phyloP scores from a whole-genome alignment of 163 green algal species.

The Prototheca wickerhamii region DNA sequence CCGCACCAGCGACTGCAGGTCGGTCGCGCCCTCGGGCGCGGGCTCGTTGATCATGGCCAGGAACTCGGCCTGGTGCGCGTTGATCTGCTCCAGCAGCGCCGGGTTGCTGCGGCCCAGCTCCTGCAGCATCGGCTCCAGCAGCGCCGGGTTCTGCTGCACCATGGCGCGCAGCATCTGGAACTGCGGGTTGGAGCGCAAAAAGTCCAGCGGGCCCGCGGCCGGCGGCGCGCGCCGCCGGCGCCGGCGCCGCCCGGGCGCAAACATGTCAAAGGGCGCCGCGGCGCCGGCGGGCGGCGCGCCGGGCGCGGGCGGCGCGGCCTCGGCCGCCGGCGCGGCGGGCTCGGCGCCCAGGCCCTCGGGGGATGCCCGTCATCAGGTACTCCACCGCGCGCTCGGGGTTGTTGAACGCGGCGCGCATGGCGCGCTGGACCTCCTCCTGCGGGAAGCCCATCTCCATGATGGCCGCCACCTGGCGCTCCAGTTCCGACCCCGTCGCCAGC shows the following conservation, averaged over 20 bases:
- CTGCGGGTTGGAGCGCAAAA: slow-evolving; percentile 73
- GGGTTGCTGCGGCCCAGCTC: slow-evolving; percentile 86
- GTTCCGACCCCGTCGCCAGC: slow-evolving; percentile 32
- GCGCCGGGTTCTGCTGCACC: slow-evolving; percentile 82
- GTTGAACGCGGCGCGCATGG: slow-evolving; percentile 96
- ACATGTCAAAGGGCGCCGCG: slow-evolving; percentile 86
- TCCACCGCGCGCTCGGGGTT: slow-evolving; percentile 97
- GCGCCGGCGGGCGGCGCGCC: slow-evolving; percentile 17
- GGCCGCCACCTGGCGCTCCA: slow-evolving; percentile 31
- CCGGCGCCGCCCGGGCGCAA: slow-evolving; percentile 42
- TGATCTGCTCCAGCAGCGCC: slow-evolving; percentile 81
- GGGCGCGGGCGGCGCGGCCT: not conserved
- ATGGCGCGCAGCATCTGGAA: slow-evolving; percentile 81
- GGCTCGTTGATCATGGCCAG: slow-evolving; percentile 82
- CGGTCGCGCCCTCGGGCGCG: not conserved
- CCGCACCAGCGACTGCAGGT: slow-evolving; percentile 8
- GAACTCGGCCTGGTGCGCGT: slow-evolving; percentile 87
- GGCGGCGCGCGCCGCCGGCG: slow-evolving; percentile 19
- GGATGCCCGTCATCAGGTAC: slow-evolving; percentile 96
- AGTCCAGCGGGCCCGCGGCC: slow-evolving; percentile 52
- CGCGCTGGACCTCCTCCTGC: slow-evolving; percentile 60
- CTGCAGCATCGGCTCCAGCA: slow-evolving; percentile 86
- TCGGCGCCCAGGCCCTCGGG: slow-evolving; percentile 32
- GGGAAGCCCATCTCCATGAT: slow-evolving; percentile 89
- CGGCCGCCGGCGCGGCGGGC: not conserved